phyloP scores from a whole-genome alignment of 2,329 filamentous ascomycete genomes.

The Dactylonectria macrodidyma region DNA sequence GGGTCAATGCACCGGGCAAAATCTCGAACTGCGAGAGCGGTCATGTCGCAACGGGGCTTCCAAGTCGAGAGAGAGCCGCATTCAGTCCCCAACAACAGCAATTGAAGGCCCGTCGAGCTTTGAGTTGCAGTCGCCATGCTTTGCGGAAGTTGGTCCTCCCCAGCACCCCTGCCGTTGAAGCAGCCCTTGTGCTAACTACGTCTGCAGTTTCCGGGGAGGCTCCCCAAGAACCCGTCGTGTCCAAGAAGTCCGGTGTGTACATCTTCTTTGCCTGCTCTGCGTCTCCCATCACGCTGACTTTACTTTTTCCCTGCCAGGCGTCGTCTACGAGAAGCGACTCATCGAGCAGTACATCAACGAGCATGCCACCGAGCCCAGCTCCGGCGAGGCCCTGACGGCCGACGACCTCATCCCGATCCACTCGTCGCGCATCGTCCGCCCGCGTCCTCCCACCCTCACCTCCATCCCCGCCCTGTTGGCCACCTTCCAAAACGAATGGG shows the following conservation, averaged over 20 bases:
- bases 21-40: constrained; percentile 48
- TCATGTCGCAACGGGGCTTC: constrained; percentile 45
- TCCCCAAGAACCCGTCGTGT: constrained; percentile 94
- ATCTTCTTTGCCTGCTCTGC: constrained; percentile 10
- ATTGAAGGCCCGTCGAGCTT: constrained; percentile 50
- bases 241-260: constrained; percentile 88
- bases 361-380: constrained; percentile 92
- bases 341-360: constrained; percentile 96
- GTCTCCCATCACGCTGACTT: constrained; percentile 31
- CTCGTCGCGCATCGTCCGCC: constrained; percentile 85
- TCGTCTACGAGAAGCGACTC: constrained; percentile 93
- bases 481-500: constrained; percentile 99
- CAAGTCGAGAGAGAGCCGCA: constrained; percentile 38
- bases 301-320: constrained; percentile 66
- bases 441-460: constrained; percentile 92
- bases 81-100: constrained; percentile 45
- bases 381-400: constrained; percentile 84
- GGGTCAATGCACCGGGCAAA: constrained; percentile 52
- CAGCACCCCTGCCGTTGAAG: neutral
- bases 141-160: constrained; percentile 60
- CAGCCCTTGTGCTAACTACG: constrained; percentile 34
- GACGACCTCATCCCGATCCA: constrained; percentile 93
- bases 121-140: constrained; percentile 58
- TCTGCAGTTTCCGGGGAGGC: constrained; percentile 91
- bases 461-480: constrained; percentile 96